A percentile compares a stretch with the other conserved stretches of the same genome.
phyloP scores from a whole-genome alignment of 164 flowering plant genomes.

The Nymphaea thermarum region DNA sequence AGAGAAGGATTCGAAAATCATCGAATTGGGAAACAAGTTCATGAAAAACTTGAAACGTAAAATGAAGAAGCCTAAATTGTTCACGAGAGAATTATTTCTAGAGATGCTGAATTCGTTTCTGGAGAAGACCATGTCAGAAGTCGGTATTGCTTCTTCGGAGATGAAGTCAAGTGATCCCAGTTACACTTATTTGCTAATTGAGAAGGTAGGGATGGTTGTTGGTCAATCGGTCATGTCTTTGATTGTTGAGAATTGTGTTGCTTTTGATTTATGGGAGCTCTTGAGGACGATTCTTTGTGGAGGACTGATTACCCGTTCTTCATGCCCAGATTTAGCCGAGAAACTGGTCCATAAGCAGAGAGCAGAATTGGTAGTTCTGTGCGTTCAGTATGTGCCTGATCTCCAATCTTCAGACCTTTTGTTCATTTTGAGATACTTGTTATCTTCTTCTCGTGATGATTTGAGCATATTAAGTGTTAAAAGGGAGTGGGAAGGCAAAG shows the following conservation, averaged over 20 bases:
- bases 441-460: conserved; percentile 24
- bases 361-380: conserved; percentile 47
- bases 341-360: conserved; percentile 30
- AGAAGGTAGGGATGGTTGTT: conserved; percentile 38
- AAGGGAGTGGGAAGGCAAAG: conserved; percentile 75
- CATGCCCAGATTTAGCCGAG: conserved; percentile 23
- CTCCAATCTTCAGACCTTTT: conserved; percentile 36
- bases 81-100: conserved; percentile 26
- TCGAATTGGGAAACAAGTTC: conserved; percentile 24
- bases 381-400: conserved; percentile 41
- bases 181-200: conserved; percentile 23
- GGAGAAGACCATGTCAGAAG: conserved; percentile 19
- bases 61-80: conserved; percentile 32
- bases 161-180: conserved; percentile 12
- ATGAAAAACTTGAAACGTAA: conserved; percentile 31
- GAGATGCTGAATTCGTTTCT: conserved; percentile 31
- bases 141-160: conserved; percentile 17
- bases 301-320: conserved; percentile 25
- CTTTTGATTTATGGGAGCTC: conserved; percentile 49
- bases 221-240: conserved; percentile 36
- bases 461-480: conserved; percentile 27
- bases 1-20: conserved; percentile 26
- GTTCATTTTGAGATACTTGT: conserved; percentile 52
- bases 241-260: conserved; percentile 50
- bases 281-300: conserved; percentile 40